A percentile compares a stretch with the other conserved stretches of the same genome.
These are phyloP conservation scores for Colletotrichum sp. DNA, from an alignment of 2,329 filamentous ascomycete species.

Conservation along the genomic window DNA sequence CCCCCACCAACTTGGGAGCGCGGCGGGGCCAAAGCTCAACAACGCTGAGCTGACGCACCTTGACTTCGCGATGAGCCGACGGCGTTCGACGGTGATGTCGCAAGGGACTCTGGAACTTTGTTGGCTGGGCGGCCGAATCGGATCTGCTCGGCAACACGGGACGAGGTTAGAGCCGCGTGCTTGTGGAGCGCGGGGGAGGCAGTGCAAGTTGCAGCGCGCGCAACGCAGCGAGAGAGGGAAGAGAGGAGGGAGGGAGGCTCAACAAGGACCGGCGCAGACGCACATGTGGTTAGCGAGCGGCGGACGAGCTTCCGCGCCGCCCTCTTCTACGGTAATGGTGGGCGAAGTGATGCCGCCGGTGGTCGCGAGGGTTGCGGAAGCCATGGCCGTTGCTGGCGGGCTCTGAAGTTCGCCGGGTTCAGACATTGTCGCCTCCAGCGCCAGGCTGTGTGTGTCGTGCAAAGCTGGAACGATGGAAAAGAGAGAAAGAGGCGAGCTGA, in stretches of 20 bases:
- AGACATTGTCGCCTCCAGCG: not conserved
- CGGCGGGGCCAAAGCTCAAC: not conserved
- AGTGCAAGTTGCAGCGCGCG: conserved; percentile 18
- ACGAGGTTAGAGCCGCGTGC: conserved; percentile 8
- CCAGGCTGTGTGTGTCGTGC: not conserved
- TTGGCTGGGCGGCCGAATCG: conserved; percentile 19
- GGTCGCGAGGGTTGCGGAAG: not conserved
- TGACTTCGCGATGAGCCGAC: conserved; percentile 62
- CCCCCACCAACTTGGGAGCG: conserved; percentile 22
- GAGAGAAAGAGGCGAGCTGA: not conserved
- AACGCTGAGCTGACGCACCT: conserved; percentile 41
- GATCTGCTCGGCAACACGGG: conserved; percentile 5
- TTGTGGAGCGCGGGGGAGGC: conserved; percentile 21
- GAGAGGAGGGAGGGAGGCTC: not conserved
- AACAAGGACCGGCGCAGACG: conserved; percentile 28
- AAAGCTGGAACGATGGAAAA: not conserved
- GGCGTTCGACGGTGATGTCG: conserved; percentile 64
- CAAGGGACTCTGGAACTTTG: conserved; percentile 56
- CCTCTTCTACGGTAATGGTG: conserved; percentile 18
- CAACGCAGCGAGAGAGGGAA: not conserved
- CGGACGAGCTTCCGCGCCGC: conserved; percentile 28
- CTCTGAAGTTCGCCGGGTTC: not conserved
- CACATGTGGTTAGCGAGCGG: conserved; percentile 45
- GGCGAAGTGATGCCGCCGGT: conserved; percentile 13
- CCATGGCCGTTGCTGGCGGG: conserved; percentile 17